Evolutionary conservation across 805 yeast genomes (phyloP).

Genomic region (Zygotorulaspora chibaensis): DNA sequence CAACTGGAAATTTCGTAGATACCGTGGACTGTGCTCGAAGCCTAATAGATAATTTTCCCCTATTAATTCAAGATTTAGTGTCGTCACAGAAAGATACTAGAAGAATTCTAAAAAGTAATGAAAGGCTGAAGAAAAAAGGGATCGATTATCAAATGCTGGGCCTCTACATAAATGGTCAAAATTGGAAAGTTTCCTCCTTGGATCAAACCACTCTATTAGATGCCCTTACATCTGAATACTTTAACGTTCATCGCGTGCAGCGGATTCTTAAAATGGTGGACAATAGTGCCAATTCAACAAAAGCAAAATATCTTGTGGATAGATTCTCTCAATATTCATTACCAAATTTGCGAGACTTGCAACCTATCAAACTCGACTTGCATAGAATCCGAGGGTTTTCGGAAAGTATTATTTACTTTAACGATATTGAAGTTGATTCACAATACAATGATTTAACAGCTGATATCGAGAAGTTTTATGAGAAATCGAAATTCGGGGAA

Average conservation of each 20-base stretch:
- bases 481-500: constrained; percentile 49
- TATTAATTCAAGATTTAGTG: constrained; percentile 22
- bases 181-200: constrained; percentile 23
- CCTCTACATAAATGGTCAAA: constrained; percentile 32
- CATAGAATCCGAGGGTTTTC: constrained; percentile 31
- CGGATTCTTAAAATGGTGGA: constrained; percentile 19
- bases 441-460: constrained; percentile 46
- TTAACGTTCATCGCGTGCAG: constrained; percentile 12
- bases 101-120: constrained; percentile 16
- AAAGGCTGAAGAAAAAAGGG: constrained; percentile 20
- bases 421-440: constrained; percentile 65
- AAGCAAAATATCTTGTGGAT: constrained; percentile 20
- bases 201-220: constrained; percentile 22
- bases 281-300: constrained; percentile 20
- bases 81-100: constrained; percentile 7
- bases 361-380: constrained; percentile 34
- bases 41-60: constrained; percentile 41
- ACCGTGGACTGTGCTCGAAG: constrained; percentile 34
- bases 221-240: constrained; percentile 22
- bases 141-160: constrained; percentile 33
- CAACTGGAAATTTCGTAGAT: constrained; percentile 34
- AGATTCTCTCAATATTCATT: constrained; percentile 25
- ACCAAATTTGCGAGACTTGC: constrained; percentile 22
- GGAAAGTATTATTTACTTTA: constrained; percentile 59
- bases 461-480: constrained; percentile 45